phyloP scores from a whole-genome alignment of 1,284 basidiomycete genomes.

The Marasmius tenuissimus region DNA sequence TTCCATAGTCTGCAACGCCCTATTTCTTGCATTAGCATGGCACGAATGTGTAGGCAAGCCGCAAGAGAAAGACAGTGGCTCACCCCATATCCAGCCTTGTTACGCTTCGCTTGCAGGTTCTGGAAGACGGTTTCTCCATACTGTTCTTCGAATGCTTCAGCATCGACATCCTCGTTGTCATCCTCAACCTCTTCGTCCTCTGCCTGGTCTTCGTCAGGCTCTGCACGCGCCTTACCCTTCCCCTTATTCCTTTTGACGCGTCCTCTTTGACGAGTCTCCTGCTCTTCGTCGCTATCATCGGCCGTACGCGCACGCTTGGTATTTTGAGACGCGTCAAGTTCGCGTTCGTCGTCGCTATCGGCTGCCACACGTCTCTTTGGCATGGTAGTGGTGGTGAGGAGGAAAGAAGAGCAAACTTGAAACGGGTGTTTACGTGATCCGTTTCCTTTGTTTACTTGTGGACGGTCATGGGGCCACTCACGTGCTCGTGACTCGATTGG shows the following conservation, averaged over 20 bases:
- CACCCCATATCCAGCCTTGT: conserved; percentile 50
- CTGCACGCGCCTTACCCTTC: conserved; percentile 35
- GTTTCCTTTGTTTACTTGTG: background rate
- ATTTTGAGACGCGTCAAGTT: conserved; percentile 24
- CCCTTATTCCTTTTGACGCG: conserved; percentile 11
- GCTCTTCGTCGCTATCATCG: conserved; percentile 35
- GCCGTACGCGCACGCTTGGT: conserved; percentile 45
- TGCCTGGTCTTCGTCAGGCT: conserved; percentile 21
- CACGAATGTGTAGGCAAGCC: background rate
- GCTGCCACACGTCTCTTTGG: conserved; percentile 35
- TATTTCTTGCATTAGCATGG: conserved; percentile 24
- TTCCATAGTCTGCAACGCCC: conserved; percentile 81
- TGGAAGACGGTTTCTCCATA: conserved; percentile 56
- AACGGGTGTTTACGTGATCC: background rate
- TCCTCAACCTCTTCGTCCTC: conserved; percentile 35
- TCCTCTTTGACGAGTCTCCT: conserved; percentile 17
- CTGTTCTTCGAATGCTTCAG: conserved; percentile 54
- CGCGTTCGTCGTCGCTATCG: conserved; percentile 35
- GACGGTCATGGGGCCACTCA: background rate
- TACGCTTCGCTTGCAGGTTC: conserved; percentile 52
- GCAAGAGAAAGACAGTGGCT: conserved; percentile 22
- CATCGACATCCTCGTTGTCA: conserved; percentile 27
- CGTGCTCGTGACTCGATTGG: background rate
- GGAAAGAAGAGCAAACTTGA: background rate
- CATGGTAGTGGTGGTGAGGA: conserved; percentile 24